Percentiles rank a stretch among this genome's conserved stretches.
Conservation (phyloP, 176 grass and related monocot genomes). For the Carex parvula region DNA sequence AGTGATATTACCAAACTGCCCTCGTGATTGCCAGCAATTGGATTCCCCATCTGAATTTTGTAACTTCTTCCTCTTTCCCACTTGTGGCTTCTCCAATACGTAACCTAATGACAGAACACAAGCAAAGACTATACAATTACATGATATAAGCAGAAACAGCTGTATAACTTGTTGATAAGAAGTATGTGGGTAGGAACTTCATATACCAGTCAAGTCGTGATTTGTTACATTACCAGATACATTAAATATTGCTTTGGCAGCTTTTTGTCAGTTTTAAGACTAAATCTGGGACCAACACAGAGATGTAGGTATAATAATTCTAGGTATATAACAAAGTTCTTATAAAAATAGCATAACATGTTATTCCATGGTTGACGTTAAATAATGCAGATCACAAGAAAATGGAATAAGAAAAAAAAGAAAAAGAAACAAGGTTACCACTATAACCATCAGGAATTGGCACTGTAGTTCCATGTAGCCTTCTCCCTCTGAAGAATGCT, state of each 20-base stretch:
- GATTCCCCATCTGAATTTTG: slow-evolving; percentile 42
- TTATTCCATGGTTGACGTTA: background rate
- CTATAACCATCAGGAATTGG: slow-evolving; percentile 66
- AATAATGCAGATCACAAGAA: background rate
- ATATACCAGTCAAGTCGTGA: background rate
- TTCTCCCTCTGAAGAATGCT: slow-evolving; percentile 90
- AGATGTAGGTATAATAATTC: background rate
- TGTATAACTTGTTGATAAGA: background rate
- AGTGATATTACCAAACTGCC: slow-evolving; percentile 70
- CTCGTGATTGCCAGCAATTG: slow-evolving; percentile 49
- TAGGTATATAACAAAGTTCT: background rate
- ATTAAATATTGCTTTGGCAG: background rate
- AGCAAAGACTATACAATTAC: background rate
- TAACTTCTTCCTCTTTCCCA: slow-evolving; percentile 27
- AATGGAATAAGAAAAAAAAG: background rate
- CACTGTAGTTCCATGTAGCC: slow-evolving; percentile 64
- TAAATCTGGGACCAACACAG: background rate
- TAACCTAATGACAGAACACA: slow-evolving; percentile 50
- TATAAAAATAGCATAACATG: background rate
- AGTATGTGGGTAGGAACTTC: background rate
- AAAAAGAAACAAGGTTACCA: slow-evolving; percentile 41
- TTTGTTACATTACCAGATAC: background rate
- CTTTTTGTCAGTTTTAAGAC: background rate
- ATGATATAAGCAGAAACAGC: background rate
- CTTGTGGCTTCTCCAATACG: slow-evolving; percentile 55